These are phyloP conservation scores for Naganishia antarctica DNA, from an alignment of 768 basidiomycete species.

Conservation along the genomic window DNA sequence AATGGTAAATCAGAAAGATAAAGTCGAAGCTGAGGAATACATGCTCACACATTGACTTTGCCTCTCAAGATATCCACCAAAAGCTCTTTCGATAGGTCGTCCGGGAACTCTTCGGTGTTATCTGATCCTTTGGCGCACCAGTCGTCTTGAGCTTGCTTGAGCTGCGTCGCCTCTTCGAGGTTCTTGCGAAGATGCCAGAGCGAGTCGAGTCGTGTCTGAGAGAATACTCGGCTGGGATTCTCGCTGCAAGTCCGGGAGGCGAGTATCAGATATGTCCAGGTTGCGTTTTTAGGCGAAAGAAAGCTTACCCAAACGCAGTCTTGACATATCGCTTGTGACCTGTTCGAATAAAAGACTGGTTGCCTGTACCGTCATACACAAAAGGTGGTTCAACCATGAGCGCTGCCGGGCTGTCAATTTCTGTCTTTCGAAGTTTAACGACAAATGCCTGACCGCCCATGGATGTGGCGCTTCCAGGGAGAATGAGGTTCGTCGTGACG, in stretches of 20 bases:
- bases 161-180: conserved; percentile 63
- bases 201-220: conserved; percentile 66
- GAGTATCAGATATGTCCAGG: conserved; percentile 14
- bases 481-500: conserved; percentile 74
- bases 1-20: not conserved
- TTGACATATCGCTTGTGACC: conserved; percentile 76
- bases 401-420: conserved; percentile 63
- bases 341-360: conserved; percentile 53
- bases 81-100: conserved; percentile 56
- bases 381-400: conserved; percentile 73
- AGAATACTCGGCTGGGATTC: conserved; percentile 47
- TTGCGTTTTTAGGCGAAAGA: not conserved
- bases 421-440: conserved; percentile 68
- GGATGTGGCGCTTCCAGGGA: conserved; percentile 58
- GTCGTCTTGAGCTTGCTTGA: conserved; percentile 67
- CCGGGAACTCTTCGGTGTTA: conserved; percentile 56
- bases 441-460: conserved; percentile 71
- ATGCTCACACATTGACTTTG: conserved; percentile 59
- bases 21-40: not conserved
- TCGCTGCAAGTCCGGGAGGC: conserved; percentile 33
- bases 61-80: conserved; percentile 69
- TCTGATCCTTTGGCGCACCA: conserved; percentile 46
- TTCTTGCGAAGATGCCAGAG: conserved; percentile 68
- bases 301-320: conserved; percentile 48
- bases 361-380: conserved; percentile 33